Percentiles rank a stretch among this genome's conserved stretches.
phyloP scores from a whole-genome alignment of 495 filamentous ascomycete species.

The Penicillium lividum region DNA sequence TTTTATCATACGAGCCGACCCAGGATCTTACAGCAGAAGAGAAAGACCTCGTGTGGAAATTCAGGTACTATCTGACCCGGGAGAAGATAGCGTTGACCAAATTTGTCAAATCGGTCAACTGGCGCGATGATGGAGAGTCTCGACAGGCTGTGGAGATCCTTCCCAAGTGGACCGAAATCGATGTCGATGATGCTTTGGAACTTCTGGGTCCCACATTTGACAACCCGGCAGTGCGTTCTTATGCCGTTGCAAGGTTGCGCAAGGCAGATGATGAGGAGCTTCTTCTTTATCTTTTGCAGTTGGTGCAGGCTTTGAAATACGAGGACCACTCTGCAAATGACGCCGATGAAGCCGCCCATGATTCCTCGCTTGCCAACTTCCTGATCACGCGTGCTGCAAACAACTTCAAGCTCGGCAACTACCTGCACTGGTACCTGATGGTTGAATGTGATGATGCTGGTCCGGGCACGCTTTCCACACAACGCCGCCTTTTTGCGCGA shows the following conservation, averaged over 20 bases:
- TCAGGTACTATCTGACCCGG: conserved; percentile 86
- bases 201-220: conserved; percentile 90
- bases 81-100: conserved; percentile 96
- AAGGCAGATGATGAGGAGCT: conserved; percentile 95
- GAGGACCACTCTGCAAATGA: conserved; percentile 68
- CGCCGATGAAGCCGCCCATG: conserved; percentile 64
- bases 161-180: conserved; percentile 94
- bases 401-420: conserved; percentile 89
- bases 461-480: conserved; percentile 65
- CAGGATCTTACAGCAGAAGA: conserved; percentile 84
- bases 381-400: conserved; percentile 81
- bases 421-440: conserved; percentile 97
- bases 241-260: conserved; percentile 87
- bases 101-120: conserved; percentile 95
- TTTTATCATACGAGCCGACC: conserved; percentile 90
- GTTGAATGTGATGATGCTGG: conserved; percentile 90
- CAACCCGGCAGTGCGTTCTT: conserved; percentile 82
- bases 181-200: conserved; percentile 95
- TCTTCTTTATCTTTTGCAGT: conserved; percentile 86
- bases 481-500: conserved; percentile 82
- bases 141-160: conserved; percentile 88
- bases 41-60: conserved; percentile 96
- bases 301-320: conserved; percentile 96
- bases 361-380: conserved; percentile 89
- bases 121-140: conserved; percentile 83